phyloP scores from a whole-genome alignment of 2,329 filamentous ascomycete species.

The Bipolaris victoriae region DNA sequence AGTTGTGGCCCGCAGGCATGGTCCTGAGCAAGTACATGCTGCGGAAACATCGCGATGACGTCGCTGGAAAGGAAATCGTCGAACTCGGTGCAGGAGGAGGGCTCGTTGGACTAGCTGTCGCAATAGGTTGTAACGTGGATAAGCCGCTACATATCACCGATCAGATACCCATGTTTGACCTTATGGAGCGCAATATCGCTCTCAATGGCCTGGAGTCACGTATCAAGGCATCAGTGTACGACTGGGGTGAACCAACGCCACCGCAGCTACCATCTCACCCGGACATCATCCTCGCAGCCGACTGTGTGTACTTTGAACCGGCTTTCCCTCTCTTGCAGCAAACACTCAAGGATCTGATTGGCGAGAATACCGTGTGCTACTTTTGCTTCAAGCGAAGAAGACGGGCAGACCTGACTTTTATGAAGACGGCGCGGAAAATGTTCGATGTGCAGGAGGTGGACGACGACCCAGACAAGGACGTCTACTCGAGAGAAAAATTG shows the following conservation, averaged over 20 bases:
- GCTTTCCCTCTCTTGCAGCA: constrained; percentile 86
- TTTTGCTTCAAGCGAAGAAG: constrained; percentile 97
- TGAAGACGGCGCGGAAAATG: constrained; percentile 58
- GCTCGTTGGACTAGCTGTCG: constrained; percentile 73
- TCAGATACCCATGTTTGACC: constrained; percentile 79
- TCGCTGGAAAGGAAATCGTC: constrained; percentile 76
- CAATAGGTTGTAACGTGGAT: constrained; percentile 60
- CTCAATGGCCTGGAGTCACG: constrained; percentile 72
- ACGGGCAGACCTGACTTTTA: constrained; percentile 65
- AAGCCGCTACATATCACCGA: constrained; percentile 81
- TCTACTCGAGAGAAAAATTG: constrained; percentile 56
- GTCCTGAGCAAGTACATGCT: constrained; percentile 86
- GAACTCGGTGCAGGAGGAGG: constrained; percentile 93
- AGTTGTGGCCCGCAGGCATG: constrained; percentile 94
- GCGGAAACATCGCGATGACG: constrained; percentile 68
- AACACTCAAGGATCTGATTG: constrained; percentile 77
- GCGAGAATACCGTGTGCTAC: constrained; percentile 69
- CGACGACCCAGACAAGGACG: constrained; percentile 56
- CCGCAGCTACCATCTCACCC: constrained; percentile 62
- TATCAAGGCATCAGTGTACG: constrained; percentile 73
- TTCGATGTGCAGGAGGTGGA: constrained; percentile 56
- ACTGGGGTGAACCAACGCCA: constrained; percentile 68
- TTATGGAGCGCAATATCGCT: constrained; percentile 88
- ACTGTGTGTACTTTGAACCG: constrained; percentile 85
- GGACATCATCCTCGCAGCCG: constrained; percentile 77